A percentile compares a stretch with the other conserved stretches of the same genome.
These are phyloP conservation scores for Peronosclerospora sorghi DNA, from an alignment of 352 stramenopile genomes.

Conservation along the genomic window DNA sequence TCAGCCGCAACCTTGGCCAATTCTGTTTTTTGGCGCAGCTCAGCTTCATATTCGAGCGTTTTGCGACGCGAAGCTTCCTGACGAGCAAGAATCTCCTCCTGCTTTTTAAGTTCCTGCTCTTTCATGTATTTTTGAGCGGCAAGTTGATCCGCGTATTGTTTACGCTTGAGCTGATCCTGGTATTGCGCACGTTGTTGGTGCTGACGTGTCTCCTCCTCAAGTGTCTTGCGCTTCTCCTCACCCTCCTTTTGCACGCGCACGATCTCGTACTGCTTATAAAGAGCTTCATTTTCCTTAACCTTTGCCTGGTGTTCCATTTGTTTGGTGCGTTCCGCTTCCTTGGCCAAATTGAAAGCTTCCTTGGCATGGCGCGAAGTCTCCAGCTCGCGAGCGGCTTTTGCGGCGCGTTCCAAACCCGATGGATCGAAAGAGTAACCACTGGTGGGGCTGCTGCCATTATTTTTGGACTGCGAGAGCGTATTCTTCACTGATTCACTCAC, in stretches of 20 bases:
- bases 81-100: constrained; percentile 94
- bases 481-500: constrained; percentile 13
- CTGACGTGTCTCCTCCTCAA: constrained; percentile 95
- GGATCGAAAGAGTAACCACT: constrained; percentile 90
- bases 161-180: constrained; percentile 97
- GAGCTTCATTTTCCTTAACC: constrained; percentile 81
- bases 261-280: constrained; percentile 91
- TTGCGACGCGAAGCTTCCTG: constrained; percentile 95
- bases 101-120: constrained; percentile 95
- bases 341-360: constrained; percentile 92
- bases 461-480: constrained; percentile 30
- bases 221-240: constrained; percentile 93
- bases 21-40: constrained; percentile 91
- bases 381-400: constrained; percentile 95
- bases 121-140: constrained; percentile 93
- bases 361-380: constrained; percentile 90
- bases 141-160: constrained; percentile 95
- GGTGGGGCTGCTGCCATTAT: constrained; percentile 7
- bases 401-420: constrained; percentile 92
- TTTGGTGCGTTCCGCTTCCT: constrained; percentile 93
- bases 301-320: constrained; percentile 89
- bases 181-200: constrained; percentile 95
- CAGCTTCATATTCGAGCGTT: constrained; percentile 95
- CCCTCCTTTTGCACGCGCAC: constrained; percentile 94
- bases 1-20: constrained; percentile 93